These are phyloP conservation scores for Sedum album DNA, from an alignment of 164 flowering plant genomes.

Conservation along the genomic window DNA sequence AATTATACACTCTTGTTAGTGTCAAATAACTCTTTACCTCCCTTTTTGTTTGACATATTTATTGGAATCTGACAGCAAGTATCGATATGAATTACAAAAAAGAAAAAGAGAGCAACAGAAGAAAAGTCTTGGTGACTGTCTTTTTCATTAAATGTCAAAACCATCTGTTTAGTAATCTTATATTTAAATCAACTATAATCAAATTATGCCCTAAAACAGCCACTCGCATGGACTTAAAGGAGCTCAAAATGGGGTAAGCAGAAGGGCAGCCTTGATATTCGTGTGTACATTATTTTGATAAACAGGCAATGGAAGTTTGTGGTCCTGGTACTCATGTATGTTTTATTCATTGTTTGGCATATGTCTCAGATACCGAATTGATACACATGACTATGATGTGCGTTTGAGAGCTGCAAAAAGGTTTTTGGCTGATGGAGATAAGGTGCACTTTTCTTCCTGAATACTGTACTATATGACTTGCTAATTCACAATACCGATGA, in stretches of 20 bases:
- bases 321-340: neutral
- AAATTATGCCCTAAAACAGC: too few relatives aligned
- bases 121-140: slow-evolving; percentile 59
- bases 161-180: too few relatives aligned
- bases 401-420: slow-evolving; percentile 75
- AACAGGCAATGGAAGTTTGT: neutral
- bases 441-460: slow-evolving; percentile 33
- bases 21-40: neutral
- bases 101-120: slow-evolving; percentile 85
- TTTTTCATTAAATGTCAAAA: slow-evolving; percentile 16
- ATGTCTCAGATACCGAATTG: slow-evolving; percentile 69
- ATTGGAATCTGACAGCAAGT: slow-evolving; percentile 50
- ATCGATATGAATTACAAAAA: slow-evolving; percentile 74
- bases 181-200: too few relatives aligned
- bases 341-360: neutral
- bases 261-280: neutral
- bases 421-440: slow-evolving; percentile 78
- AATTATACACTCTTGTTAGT: neutral
- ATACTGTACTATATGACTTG: too few relatives aligned
- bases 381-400: slow-evolving; percentile 84
- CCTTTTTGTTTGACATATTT: neutral
- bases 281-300: neutral
- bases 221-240: slow-evolving; percentile 80
- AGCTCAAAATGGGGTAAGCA: slow-evolving; percentile 91
- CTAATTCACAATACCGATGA: neutral